Conservation (phyloP, 768 basidiomycete genomes). For the Erythrobasidium yunnanense region DNA sequence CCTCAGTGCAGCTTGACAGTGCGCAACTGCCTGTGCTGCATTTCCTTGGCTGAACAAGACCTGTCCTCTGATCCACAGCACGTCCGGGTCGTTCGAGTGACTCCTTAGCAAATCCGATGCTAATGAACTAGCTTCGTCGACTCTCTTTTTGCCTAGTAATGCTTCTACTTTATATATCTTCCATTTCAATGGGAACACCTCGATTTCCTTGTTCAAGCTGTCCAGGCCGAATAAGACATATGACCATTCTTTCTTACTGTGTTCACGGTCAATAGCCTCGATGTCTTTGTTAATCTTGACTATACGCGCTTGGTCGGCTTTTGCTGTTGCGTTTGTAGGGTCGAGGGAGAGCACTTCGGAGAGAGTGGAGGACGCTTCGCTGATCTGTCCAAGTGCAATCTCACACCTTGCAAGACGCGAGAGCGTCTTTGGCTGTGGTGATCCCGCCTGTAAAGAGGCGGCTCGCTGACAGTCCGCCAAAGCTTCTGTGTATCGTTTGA, state of each 20-base stretch:
- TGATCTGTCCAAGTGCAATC: constrained; percentile 60
- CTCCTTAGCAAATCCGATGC: constrained; percentile 48
- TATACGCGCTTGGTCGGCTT: constrained; percentile 56
- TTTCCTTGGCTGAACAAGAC: constrained; percentile 65
- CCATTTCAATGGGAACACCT: constrained; percentile 68
- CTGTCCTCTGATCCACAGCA: constrained; percentile 63
- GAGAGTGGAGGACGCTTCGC: constrained; percentile 57
- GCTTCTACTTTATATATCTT: constrained; percentile 66
- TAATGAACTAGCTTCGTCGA: constrained; percentile 61
- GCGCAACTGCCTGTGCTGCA: constrained; percentile 60
- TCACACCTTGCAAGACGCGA: constrained; percentile 75
- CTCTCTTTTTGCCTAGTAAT: constrained; percentile 58
- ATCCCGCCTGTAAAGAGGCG: constrained; percentile 51
- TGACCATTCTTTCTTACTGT: constrained; percentile 58
- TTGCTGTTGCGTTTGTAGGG: constrained; percentile 52
- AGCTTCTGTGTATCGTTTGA: constrained; percentile 64
- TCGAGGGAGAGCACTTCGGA: constrained; percentile 55
- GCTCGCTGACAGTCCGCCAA: constrained; percentile 70
- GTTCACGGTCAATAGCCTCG: constrained; percentile 42
- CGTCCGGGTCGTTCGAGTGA: constrained; percentile 53
- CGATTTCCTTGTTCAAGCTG: constrained; percentile 52
- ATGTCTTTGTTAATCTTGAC: constrained; percentile 47
- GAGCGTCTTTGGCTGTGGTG: constrained; percentile 64
- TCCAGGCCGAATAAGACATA: constrained; percentile 70
- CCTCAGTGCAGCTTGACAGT: constrained; percentile 59